Conservation (phyloP, 2,329 filamentous ascomycete species). For the Periconia macrospinosa region DNA sequence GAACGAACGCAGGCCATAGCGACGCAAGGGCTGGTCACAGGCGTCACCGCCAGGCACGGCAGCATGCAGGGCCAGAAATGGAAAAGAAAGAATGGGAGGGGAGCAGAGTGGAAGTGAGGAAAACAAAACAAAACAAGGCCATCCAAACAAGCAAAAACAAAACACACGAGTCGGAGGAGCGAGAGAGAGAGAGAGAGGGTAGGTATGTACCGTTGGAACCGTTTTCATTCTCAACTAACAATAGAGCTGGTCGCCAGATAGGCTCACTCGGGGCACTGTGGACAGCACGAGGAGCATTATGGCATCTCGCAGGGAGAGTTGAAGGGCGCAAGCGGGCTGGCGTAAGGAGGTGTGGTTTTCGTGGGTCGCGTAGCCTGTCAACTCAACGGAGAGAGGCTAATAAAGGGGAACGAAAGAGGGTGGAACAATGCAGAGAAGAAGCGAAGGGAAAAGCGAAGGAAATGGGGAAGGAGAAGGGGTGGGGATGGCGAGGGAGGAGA, state of each 20-base stretch:
- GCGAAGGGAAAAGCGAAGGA: slow-evolving; percentile 14
- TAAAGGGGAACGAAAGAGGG: slow-evolving; percentile 28
- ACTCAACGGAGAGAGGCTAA: slow-evolving; percentile 19
- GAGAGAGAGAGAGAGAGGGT: slow-evolving; percentile 24
- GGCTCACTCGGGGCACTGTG: slow-evolving; percentile 41
- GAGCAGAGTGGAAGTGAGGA: too few species aligned
- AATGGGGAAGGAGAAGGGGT: not conserved
- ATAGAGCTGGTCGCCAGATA: slow-evolving; percentile 35
- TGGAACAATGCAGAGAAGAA: slow-evolving; percentile 28
- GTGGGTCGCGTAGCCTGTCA: too few species aligned
- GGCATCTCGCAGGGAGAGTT: slow-evolving; percentile 36
- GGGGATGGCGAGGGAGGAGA: too few species aligned
- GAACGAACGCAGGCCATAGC: not conserved
- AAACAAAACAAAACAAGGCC: not conserved
- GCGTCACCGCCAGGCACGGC: not conserved
- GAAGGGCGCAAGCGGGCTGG: slow-evolving; percentile 14
- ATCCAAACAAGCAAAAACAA: slow-evolving; percentile 10
- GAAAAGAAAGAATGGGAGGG: slow-evolving; percentile 1
- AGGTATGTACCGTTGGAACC: slow-evolving; percentile 51
- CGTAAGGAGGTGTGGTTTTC: too few species aligned
- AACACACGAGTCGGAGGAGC: slow-evolving; percentile 4
- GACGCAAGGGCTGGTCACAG: not conserved
- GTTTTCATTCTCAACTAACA: slow-evolving; percentile 50
- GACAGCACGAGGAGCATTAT: slow-evolving; percentile 45
- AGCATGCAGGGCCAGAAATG: not conserved